A percentile compares a stretch with the other conserved stretches of the same genome.
phyloP scores from a whole-genome alignment of 345 rosid species.

The Atalantia buxifolia region DNA sequence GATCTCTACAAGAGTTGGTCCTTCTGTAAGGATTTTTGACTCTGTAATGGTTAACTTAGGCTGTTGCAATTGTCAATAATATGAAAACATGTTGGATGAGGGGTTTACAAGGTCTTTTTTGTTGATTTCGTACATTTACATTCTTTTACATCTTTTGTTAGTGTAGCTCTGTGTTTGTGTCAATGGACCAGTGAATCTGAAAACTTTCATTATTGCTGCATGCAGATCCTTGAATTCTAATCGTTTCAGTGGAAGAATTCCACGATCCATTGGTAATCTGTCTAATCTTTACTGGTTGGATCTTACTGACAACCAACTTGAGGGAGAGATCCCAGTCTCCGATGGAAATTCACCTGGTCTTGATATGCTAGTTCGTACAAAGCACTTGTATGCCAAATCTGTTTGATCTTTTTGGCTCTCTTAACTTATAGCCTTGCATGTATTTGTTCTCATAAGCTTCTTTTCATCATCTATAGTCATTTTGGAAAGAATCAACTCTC shows the following conservation, averaged over 20 bases:
- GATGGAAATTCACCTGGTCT: constrained; percentile 69
- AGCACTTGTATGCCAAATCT: constrained; percentile 69
- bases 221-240: constrained; percentile 79
- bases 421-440: background rate
- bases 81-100: background rate
- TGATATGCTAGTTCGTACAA: constrained; percentile 56
- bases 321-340: constrained; percentile 77
- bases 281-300: constrained; percentile 75
- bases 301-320: constrained; percentile 71
- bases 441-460: constrained; percentile 6
- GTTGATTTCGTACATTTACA: background rate
- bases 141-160: background rate
- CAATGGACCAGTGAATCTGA: background rate
- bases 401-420: background rate
- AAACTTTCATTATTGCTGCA: constrained; percentile 6
- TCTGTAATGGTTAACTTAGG: background rate
- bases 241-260: constrained; percentile 65
- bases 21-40: constrained; percentile 48
- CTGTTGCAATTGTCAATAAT: background rate
- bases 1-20: constrained; percentile 45
- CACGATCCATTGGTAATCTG: constrained; percentile 67
- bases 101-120: background rate
- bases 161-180: background rate
- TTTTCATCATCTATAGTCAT: constrained; percentile 44
- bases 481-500: constrained; percentile 68